Conservation (phyloP, 345 rosid species). For the Sisymbrium altissimum region DNA sequence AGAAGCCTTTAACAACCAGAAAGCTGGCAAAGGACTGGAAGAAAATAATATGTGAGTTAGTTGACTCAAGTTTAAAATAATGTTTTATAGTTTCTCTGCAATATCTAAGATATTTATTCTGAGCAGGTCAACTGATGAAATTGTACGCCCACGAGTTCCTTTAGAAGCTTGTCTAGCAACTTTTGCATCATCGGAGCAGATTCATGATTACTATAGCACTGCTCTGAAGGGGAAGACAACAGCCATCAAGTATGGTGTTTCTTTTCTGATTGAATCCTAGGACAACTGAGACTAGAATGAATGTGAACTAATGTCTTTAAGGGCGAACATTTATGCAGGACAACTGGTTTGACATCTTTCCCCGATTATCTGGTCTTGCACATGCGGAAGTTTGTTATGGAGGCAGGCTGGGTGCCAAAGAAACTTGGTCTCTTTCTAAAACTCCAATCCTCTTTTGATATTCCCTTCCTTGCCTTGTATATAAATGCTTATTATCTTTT, state of each 20-base stretch:
- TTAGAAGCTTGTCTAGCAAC: conserved; percentile 86
- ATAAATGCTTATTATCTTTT: conserved; percentile 15
- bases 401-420: conserved; percentile 98
- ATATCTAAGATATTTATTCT: conserved; percentile 28
- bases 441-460: not conserved
- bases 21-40: conserved; percentile 61
- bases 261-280: not conserved
- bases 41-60: conserved; percentile 76
- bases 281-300: not conserved
- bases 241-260: conserved; percentile 69
- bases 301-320: not conserved
- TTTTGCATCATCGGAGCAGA: conserved; percentile 80
- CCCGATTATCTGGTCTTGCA: conserved; percentile 96
- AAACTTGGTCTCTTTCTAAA: conserved; percentile 68
- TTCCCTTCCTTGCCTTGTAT: conserved; percentile 14
- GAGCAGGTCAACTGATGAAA: conserved; percentile 67
- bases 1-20: conserved; percentile 59
- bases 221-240: conserved; percentile 88
- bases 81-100: conserved; percentile 15
- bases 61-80: conserved; percentile 14
- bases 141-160: conserved; percentile 96
- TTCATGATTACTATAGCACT: conserved; percentile 82
- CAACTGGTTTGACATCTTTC: conserved; percentile 87
- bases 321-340: conserved; percentile 49
- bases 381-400: conserved; percentile 96